Percentiles rank a stretch among this genome's conserved stretches.
These are phyloP conservation scores for Pseudogymnoascus sp. DNA, from an alignment of 2,329 filamentous ascomycete species.

Conservation along the genomic window DNA sequence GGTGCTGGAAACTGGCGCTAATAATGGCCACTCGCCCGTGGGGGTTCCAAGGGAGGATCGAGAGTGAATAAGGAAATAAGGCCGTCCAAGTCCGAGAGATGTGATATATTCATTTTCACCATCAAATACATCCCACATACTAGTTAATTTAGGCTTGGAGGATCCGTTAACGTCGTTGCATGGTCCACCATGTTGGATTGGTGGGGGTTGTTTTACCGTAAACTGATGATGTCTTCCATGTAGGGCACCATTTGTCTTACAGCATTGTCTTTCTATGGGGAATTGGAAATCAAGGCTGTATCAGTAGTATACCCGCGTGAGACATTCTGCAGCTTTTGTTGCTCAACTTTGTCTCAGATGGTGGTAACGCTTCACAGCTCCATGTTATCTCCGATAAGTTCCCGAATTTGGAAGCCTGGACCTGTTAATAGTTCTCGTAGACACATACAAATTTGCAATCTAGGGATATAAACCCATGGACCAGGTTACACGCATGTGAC, in stretches of 20 bases:
- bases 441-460: background rate
- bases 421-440: background rate
- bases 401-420: background rate
- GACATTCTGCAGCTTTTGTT: background rate
- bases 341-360: background rate
- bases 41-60: too few relatives aligned
- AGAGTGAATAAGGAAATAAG: background rate
- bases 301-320: background rate
- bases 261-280: background rate
- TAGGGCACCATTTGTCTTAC: background rate
- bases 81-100: too few relatives aligned
- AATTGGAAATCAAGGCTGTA: background rate
- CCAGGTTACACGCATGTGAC: background rate
- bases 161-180: background rate
- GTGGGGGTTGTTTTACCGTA: background rate
- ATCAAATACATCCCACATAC: background rate
- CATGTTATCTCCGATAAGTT: background rate
- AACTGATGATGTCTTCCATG: background rate
- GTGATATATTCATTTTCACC: background rate
- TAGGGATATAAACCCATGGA: background rate
- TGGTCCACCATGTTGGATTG: background rate
- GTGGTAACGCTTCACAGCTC: background rate
- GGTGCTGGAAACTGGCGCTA: background rate
- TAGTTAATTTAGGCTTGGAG: background rate
- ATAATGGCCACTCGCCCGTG: background rate